Evolutionary conservation across 2,329 filamentous ascomycete genomes (phyloP), one percentile per base, ranked within the genome.

Genomic region (Apiospora arundinis): DNA sequence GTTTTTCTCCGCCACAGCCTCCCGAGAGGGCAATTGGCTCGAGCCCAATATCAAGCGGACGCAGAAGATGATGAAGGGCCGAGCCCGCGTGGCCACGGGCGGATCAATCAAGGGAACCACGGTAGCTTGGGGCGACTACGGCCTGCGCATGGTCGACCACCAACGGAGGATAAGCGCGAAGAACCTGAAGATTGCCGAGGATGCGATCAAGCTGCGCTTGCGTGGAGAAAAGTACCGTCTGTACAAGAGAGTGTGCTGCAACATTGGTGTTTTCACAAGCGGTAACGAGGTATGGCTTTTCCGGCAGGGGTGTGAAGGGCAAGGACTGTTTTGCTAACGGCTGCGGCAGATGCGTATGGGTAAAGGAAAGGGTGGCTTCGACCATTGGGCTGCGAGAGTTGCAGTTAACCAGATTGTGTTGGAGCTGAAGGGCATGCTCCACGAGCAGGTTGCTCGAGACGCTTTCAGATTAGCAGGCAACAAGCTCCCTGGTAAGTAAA

Each of bases 311-410:
- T 16, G 25, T 65, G 68, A 23, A n/a, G 68, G 16, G 25, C 8
- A 32, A 18, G 32, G 23, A 46, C 68, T 48, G 68, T 45, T 46
- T 63, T 21, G 25, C 56, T 63, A 69, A 42, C 40, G 32, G 68
- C 23, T 11, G 49, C 49, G 42, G 23, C 46, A 92, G 90, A 92
- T 94, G 82, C 92, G 96, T 89, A 99, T 99, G 97, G 96, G 96
- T 82, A 99, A 98, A 84, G 96, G 96, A 84, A 99, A 99, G 82
- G 96, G 96, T 77, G 93, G 92, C 74, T 98, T 99, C 80, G 96
- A 99, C 81, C 94, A 97, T 80, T 99, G 96, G 96, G 95, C 95
- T 5, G 90, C 93, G 28, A 91, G 95, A 82, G 91, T 98, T 76
- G 91, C 94, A 11, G 94, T 98, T 69, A 97, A 93, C 83, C 93